phyloP scores from a whole-genome alignment of 106 monocot species.

The Allium cepa region DNA sequence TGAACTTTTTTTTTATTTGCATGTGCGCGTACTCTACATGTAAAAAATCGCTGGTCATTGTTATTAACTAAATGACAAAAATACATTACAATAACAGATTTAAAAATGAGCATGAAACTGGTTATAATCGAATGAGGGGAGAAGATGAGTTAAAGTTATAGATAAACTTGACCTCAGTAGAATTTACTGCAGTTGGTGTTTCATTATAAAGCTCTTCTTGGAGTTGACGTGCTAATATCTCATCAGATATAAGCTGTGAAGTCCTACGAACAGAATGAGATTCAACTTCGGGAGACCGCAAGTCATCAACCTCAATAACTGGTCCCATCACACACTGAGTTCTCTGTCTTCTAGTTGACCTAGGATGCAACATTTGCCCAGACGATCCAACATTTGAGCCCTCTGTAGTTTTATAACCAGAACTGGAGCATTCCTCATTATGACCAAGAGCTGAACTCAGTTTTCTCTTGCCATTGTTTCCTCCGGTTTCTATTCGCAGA shows the following conservation, averaged over 20 bases:
- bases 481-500: slow-evolving; percentile 13
- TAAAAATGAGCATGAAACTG: no score
- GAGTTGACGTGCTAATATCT: slow-evolving; percentile 67
- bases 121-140: no score
- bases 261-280: slow-evolving; percentile 7
- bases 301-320: slow-evolving; percentile 58
- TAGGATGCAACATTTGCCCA: slow-evolving; percentile 12
- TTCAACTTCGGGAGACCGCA: slow-evolving; percentile 27
- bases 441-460: slow-evolving; percentile 9
- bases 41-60: no score
- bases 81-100: no score
- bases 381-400: slow-evolving; percentile 7
- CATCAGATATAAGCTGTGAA: slow-evolving; percentile 68
- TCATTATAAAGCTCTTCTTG: slow-evolving; percentile 81
- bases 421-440: slow-evolving; percentile 40
- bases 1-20: no score
- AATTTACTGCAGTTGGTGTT: slow-evolving; percentile 16
- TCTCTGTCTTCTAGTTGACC: slow-evolving; percentile 14
- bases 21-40: no score
- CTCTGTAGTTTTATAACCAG: slow-evolving; percentile 13
- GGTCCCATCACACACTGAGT: slow-evolving; percentile 1
- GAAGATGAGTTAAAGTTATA: not conserved
- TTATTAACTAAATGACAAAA: no score
- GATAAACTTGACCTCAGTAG: slow-evolving; percentile 17
- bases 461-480: slow-evolving; percentile 41